These are phyloP conservation scores for Phaeosphaeriaceae sp. DNA, from an alignment of 2,329 filamentous ascomycete genomes.

Conservation along the genomic window DNA sequence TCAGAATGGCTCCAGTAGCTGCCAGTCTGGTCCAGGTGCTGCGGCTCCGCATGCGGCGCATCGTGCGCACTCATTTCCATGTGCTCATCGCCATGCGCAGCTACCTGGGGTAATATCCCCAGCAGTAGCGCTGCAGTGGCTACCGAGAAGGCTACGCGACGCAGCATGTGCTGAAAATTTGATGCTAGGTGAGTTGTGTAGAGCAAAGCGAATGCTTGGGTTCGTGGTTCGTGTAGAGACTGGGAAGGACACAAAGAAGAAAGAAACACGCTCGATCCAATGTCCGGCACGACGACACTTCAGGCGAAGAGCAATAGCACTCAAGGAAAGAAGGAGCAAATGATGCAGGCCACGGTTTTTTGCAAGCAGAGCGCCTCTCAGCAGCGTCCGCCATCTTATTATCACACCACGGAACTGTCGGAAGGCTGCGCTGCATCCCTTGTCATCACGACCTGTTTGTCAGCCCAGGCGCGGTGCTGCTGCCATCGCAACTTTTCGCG, in stretches of 20 bases:
- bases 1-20: constrained; percentile 68
- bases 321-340: constrained; percentile 13
- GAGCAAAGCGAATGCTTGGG: not conserved
- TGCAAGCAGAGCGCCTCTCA: not conserved
- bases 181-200: constrained; percentile 2
- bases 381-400: constrained; percentile 19
- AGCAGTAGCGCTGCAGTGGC: constrained; percentile 50
- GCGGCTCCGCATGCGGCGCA: constrained; percentile 21
- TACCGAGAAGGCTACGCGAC: constrained; percentile 25
- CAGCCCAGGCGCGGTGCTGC: constrained; percentile 26
- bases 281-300: constrained; percentile 6
- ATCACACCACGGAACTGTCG: constrained; percentile 32
- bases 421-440: constrained; percentile 19
- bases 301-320: not conserved
- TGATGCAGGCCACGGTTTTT: constrained; percentile 7
- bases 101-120: constrained; percentile 47
- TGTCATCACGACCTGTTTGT: constrained; percentile 35
- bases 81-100: constrained; percentile 51
- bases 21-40: constrained; percentile 37
- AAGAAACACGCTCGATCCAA: constrained; percentile 4
- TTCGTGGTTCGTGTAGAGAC: not conserved
- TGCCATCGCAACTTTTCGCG: constrained; percentile 26
- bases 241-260: not conserved
- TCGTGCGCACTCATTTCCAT: constrained; percentile 35
- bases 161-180: constrained; percentile 31